These are phyloP conservation scores for Lentinula sp. DNA, from an alignment of 768 basidiomycete genomes.

Conservation along the genomic window DNA sequence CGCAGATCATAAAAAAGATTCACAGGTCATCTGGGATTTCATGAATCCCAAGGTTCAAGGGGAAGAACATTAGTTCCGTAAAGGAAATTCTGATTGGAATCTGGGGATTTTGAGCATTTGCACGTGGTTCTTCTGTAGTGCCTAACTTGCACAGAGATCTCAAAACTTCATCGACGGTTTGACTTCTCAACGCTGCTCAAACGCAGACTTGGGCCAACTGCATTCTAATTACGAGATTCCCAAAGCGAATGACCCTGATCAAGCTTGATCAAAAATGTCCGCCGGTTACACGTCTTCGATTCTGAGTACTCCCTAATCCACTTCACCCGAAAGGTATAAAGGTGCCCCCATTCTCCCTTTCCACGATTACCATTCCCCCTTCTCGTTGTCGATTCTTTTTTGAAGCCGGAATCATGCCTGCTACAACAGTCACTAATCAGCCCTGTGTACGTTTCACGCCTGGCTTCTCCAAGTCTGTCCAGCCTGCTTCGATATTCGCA, in stretches of 20 bases:
- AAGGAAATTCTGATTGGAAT: neutral
- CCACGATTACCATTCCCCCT: neutral
- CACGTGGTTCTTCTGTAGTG: conserved; percentile 1
- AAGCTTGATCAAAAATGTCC: conserved; percentile 3
- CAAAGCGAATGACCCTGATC: neutral
- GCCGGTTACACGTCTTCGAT: conserved; percentile 4
- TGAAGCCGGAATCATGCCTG: conserved; percentile 24
- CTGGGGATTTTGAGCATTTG: neutral
- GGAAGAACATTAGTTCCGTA: neutral
- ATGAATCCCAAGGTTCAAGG: neutral
- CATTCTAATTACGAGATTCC: neutral
- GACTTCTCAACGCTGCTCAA: neutral
- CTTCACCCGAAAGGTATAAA: conserved; percentile 1
- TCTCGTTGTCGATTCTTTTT: neutral
- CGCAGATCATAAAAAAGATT: neutral
- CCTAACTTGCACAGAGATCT: conserved; percentile 3
- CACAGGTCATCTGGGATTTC: neutral
- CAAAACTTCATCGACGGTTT: neutral
- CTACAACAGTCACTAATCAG: conserved; percentile 12
- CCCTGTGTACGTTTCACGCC: conserved; percentile 38
- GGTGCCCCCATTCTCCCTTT: conserved; percentile 13
- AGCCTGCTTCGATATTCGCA: conserved; percentile 38
- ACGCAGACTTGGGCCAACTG: neutral
- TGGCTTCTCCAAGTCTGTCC: conserved; percentile 32
- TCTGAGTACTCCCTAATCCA: neutral